A percentile compares a stretch with the other conserved stretches of the same genome.
Evolutionary conservation across 495 filamentous ascomycete species (phyloP).

Genomic region (Trypethelium eluteriae): DNA sequence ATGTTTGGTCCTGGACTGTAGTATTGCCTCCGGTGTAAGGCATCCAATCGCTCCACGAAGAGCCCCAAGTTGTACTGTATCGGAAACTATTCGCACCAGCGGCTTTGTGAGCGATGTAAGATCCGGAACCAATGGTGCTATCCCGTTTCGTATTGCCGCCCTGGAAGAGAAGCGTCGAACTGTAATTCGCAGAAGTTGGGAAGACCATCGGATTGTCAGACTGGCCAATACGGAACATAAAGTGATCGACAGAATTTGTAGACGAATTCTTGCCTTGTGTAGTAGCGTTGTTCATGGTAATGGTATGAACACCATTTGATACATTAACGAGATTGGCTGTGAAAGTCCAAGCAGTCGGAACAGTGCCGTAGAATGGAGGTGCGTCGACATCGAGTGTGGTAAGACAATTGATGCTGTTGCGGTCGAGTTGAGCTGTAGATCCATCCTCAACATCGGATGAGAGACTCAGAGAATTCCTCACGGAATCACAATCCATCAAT

Average conservation of each 20-base stretch:
- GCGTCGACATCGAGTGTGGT: constrained; percentile 24
- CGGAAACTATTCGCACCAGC: constrained; percentile 58
- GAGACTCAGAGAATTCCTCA: constrained; percentile 46
- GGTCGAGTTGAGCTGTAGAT: constrained; percentile 37
- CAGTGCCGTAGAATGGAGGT: constrained; percentile 37
- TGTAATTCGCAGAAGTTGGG: constrained; percentile 51
- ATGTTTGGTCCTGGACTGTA: constrained; percentile 42
- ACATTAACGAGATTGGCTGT: constrained; percentile 50
- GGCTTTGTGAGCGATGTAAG: constrained; percentile 53
- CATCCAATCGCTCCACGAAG: constrained; percentile 52
- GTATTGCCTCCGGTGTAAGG: constrained; percentile 45
- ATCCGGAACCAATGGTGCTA: not conserved
- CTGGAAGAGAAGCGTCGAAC: constrained; percentile 19
- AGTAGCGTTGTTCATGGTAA: constrained; percentile 53
- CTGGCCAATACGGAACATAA: constrained; percentile 51
- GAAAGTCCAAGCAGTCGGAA: constrained; percentile 50
- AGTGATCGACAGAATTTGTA: constrained; percentile 49
- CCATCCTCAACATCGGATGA: constrained; percentile 47
- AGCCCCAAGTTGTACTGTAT: constrained; percentile 57
- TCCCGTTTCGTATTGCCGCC: constrained; percentile 11
- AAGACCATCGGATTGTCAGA: constrained; percentile 55
- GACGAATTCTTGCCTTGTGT: constrained; percentile 31
- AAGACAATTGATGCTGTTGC: constrained; percentile 40
- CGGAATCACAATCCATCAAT: constrained; percentile 54
- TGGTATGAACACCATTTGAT: constrained; percentile 55